Percentiles rank a stretch among this genome's conserved stretches.
Evolutionary conservation across 805 yeast genomes (phyloP).

Genomic region (Wickerhamomyces sydowiorum): DNA sequence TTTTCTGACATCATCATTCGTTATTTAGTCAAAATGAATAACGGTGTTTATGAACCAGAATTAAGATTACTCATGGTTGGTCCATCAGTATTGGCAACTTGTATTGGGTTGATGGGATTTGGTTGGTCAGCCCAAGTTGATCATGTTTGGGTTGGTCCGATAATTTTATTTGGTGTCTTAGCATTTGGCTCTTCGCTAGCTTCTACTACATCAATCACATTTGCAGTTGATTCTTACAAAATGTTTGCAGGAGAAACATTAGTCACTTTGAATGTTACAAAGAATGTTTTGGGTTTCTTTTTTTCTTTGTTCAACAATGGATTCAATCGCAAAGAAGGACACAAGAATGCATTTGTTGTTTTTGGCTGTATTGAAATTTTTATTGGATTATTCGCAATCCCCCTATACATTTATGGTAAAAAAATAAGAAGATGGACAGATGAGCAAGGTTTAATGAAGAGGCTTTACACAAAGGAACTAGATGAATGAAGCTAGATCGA

Average conservation of each 20-base stretch:
- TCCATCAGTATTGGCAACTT: slow-evolving; percentile 38
- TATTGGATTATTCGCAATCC: slow-evolving; percentile 42
- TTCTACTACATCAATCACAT: slow-evolving; percentile 57
- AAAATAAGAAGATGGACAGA: slow-evolving; percentile 46
- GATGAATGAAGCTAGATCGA: too few relatives aligned
- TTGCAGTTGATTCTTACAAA: slow-evolving; percentile 50
- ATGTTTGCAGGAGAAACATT: slow-evolving; percentile 54
- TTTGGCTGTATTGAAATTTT: slow-evolving; percentile 48
- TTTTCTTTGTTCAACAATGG: slow-evolving; percentile 52
- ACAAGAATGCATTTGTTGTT: slow-evolving; percentile 41
- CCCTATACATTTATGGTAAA: slow-evolving; percentile 52
- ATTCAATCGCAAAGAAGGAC: slow-evolving; percentile 36
- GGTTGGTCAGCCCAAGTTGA: slow-evolving; percentile 49
- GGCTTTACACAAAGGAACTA: slow-evolving; percentile 21
- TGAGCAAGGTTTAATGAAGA: slow-evolving; percentile 33
- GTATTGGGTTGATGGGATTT: slow-evolving; percentile 54
- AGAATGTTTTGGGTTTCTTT: slow-evolving; percentile 49
- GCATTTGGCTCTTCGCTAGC: slow-evolving; percentile 59
- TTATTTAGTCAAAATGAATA: slow-evolving; percentile 35
- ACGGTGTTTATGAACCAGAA: slow-evolving; percentile 60
- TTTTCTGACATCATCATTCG: slow-evolving; percentile 44
- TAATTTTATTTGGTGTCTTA: slow-evolving; percentile 47
- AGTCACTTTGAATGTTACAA: slow-evolving; percentile 48
- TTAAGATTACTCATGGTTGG: slow-evolving; percentile 48
- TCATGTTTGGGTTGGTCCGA: slow-evolving; percentile 53